Percentiles rank a stretch among this genome's conserved stretches.
Evolutionary conservation across 805 yeast genomes (phyloP).

Genomic region (Suhomyces xylopsoci): DNA sequence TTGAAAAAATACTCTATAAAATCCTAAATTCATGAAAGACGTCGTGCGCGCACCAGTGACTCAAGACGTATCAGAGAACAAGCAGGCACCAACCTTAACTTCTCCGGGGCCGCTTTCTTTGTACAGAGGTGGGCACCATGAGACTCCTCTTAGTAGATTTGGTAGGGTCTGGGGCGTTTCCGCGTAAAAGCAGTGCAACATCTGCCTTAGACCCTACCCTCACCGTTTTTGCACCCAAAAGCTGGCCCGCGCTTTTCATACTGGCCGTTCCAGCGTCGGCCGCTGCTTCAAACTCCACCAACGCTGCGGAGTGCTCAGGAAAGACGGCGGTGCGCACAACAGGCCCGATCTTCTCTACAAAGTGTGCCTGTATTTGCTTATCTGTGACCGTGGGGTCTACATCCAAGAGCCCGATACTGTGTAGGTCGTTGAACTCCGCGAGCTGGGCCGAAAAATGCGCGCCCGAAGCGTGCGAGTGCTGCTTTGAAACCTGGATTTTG

Average conservation of each 20-base stretch:
- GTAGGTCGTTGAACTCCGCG: constrained; percentile 16
- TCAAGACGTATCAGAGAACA: neutral
- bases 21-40: neutral
- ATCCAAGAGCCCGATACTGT: constrained; percentile 20
- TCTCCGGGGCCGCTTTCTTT: constrained; percentile 1
- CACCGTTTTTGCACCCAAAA: constrained; percentile 32
- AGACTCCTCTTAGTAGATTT: neutral
- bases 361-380: constrained; percentile 28
- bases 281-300: constrained; percentile 44
- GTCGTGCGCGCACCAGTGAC: neutral
- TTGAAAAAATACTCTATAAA: neutral
- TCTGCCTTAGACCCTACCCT: constrained; percentile 7
- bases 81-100: no score
- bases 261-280: constrained; percentile 52
- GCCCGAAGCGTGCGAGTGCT: neutral
- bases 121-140: constrained; percentile 11
- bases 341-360: constrained; percentile 26
- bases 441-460: neutral
- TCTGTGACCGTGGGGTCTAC: constrained; percentile 34
- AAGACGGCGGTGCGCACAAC: constrained; percentile 44
- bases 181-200: neutral
- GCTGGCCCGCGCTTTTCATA: constrained; percentile 38
- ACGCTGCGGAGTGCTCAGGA: constrained; percentile 46
- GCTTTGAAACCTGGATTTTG: constrained; percentile 41
- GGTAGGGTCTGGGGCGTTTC: neutral